Evolutionary conservation across 2,329 filamentous ascomycete species (phyloP), one percentile per base, ranked within the genome.

Genomic region (Cladosporium sp.): DNA sequence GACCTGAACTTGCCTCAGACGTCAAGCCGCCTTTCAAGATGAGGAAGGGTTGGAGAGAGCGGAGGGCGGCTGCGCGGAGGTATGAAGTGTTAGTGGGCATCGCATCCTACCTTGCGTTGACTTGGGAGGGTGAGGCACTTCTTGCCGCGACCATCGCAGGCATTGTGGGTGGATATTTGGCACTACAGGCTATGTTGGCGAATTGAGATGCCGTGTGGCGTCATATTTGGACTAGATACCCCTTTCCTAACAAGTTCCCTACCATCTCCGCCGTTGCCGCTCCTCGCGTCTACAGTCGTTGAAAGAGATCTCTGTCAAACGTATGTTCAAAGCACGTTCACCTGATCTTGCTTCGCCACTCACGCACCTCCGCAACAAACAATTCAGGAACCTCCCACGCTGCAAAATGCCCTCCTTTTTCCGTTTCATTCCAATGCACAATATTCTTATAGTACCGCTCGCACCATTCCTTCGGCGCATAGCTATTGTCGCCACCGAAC

Each of bases 21-120:
- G 72, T 78, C 23, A 73, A 77, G n/a, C 77, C 84, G 53, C 88
- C 88, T 1, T 90, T 87, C 72, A 73, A 80, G 21, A 79, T 89
- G 56, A 84, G 87, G 70, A 79, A 82, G 5, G 75, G 82, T 44
- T 91, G 87, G 88, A 82, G 79, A 71, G 72, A 77, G 35, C 81
- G 81, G 70, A 79, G 86, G 66, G 80, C 80, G 26, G 76, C 78
- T 52, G 88, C 88, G 10, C 81, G 87, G 64, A 79, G 78, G 50
- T 83, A 84, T 69, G 89, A 91, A 74, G 53, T 89, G 29, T 71
- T 85, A 26, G 84, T 89, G 2, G 89, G 89, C 12, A 76, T 84
- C 52, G 70, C 82, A 21, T 83, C 86, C 12, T 88, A 88, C 73
- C 73, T 89, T 31, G 79, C 72, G 1, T 67, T 81, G 70, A 84